These are phyloP conservation scores for Combretum micranthum DNA, from an alignment of 345 rosid species.

Conservation along the genomic window DNA sequence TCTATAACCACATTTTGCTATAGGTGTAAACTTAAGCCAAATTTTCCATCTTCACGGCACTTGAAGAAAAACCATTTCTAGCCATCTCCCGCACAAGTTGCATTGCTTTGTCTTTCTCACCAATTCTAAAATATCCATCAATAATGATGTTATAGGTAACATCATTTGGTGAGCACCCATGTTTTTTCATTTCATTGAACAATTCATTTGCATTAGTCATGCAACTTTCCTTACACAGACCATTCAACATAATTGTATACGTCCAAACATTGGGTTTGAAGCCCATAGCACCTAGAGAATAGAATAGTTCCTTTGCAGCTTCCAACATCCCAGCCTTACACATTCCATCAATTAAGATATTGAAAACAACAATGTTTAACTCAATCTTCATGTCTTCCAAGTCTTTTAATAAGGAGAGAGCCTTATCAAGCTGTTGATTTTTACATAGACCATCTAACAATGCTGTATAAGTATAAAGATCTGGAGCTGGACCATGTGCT, in stretches of 20 bases:
- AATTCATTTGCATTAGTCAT: constrained; percentile 6
- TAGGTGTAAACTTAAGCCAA: too few relatives aligned
- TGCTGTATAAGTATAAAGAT: constrained; percentile 5
- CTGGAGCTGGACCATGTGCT: neutral
- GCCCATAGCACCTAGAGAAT: neutral
- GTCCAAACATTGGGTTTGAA: constrained; percentile 13
- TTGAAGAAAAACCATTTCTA: neutral
- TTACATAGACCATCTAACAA: constrained; percentile 22
- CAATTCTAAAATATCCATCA: constrained; percentile 7
- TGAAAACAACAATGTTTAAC: constrained; percentile 19
- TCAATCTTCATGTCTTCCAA: constrained; percentile 9
- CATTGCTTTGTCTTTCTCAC: neutral
- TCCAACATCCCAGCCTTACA: constrained; percentile 20
- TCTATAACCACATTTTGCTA: too few relatives aligned
- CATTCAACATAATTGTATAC: constrained; percentile 15
- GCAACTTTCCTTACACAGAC: constrained; percentile 10
- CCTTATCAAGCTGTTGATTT: constrained; percentile 14
- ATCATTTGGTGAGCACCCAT: constrained; percentile 12
- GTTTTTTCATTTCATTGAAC: constrained; percentile 18
- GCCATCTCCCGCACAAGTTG: constrained; percentile 3
- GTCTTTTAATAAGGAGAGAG: constrained; percentile 10
- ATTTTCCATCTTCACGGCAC: neutral
- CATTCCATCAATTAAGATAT: constrained; percentile 28
- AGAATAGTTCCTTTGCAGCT: constrained; percentile 3
- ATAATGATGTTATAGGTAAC: constrained; percentile 11